Evolutionary conservation across 495 filamentous ascomycete genomes (phyloP), one percentile per base, ranked within the genome.

Genomic region (Aspergillus heteromorphus): DNA sequence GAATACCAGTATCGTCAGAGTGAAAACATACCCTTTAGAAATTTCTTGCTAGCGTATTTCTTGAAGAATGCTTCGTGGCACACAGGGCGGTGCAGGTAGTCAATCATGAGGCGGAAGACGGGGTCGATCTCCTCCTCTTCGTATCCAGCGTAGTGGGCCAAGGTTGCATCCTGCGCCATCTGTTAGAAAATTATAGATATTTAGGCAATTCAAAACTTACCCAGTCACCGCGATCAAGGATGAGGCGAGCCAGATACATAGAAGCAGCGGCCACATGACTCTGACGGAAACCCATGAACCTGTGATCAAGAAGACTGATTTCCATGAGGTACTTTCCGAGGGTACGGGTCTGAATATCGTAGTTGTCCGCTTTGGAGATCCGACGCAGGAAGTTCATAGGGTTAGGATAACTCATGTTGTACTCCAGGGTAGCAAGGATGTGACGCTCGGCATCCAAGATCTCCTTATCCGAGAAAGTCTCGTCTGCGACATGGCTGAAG

Each of bases 31-130:
- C 93, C 92, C 76, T 97, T 97, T 64, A 97, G 71, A 73, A 96
- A 98, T 72, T 92, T 95, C 78, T 97, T 97, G 81, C 90, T 93
- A 14, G 95, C 93, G 65, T 98, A 98, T 69, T 98, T 98, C 80
- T 92, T 93, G 80, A 95, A 97, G 81, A 98, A 97, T 16, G 95
- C 93, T 70, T 97, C 91, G 61, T 97, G 93, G 36, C 80, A 79
- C 41, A 96, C 89, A 27, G 95, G 93, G 8, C 85, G 82, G 53
- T 84, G 86, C 30, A 97, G 83, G 65, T 97, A 97, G 65, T 97
- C 91, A 52, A 98, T 81, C 92, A 98, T 97, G 45, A 97, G 75
- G 60, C 84, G 80, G 71, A 95, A 90, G 45, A 97, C 91, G 6
- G 95, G 92, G 62, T 90, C 81, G 56, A 98, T 91, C 66, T 97